Evolutionary conservation across 805 yeast species (phyloP).

Genomic region (Schwanniomyces vanrijiae): DNA sequence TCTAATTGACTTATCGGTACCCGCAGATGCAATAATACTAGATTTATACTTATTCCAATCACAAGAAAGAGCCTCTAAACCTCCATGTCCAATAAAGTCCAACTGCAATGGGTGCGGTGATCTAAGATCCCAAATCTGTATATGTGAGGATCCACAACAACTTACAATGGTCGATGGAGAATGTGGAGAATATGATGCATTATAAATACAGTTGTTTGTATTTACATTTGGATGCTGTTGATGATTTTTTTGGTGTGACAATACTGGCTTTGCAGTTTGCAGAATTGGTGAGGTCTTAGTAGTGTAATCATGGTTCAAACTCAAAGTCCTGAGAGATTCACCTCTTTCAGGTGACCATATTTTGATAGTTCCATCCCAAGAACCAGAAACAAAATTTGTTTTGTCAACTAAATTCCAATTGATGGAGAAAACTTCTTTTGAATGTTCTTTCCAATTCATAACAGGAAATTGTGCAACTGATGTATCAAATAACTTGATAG

Average conservation of each 20-base stretch:
- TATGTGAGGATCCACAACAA: constrained; percentile 71
- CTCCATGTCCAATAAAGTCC: constrained; percentile 72
- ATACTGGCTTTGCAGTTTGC: constrained; percentile 23
- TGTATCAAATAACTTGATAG: constrained; percentile 77
- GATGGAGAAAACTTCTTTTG: constrained; percentile 69
- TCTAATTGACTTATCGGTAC: constrained; percentile 83
- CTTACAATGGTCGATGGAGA: constrained; percentile 67
- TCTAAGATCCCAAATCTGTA: constrained; percentile 83
- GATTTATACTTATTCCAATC: constrained; percentile 92
- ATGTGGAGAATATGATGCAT: constrained; percentile 82
- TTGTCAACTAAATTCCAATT: constrained; percentile 76
- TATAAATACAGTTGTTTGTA: constrained; percentile 67
- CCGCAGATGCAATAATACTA: constrained; percentile 78
- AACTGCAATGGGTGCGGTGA: constrained; percentile 58
- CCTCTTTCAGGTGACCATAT: constrained; percentile 69
- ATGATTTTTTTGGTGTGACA: constrained; percentile 37
- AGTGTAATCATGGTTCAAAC: constrained; percentile 27
- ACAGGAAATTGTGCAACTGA: constrained; percentile 69
- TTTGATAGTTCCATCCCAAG: constrained; percentile 92
- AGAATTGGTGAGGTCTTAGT: constrained; percentile 25
- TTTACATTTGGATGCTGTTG: constrained; percentile 27
- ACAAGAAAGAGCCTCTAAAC: constrained; percentile 74
- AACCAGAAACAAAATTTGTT: constrained; percentile 66
- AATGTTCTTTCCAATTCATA: constrained; percentile 74
- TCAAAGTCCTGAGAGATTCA: constrained; percentile 57